These are phyloP conservation scores for Debaryomycetaceae sp. DNA, from an alignment of 1,139 yeast species.

Conservation along the genomic window DNA sequence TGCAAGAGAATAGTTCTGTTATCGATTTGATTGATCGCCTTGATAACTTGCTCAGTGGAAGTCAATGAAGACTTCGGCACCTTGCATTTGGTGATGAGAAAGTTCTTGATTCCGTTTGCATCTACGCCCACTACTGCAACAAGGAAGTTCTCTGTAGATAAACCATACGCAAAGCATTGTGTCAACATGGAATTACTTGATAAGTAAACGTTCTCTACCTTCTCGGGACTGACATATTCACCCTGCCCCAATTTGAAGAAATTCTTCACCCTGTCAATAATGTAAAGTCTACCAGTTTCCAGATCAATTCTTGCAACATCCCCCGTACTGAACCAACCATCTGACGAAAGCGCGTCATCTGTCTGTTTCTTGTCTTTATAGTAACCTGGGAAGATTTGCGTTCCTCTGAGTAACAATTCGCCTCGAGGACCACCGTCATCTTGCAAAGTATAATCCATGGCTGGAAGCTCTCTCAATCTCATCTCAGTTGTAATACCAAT, in stretches of 20 bases:
- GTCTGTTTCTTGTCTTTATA: conserved; percentile 48
- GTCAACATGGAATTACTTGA: conserved; percentile 23
- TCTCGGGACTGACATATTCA: conserved; percentile 36
- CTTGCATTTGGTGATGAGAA: conserved; percentile 3
- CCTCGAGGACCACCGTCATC: conserved; percentile 44
- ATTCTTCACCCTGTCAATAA: conserved; percentile 41
- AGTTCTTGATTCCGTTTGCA: conserved; percentile 1
- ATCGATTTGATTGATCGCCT: conserved; percentile 12
- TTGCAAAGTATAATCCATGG: conserved; percentile 53
- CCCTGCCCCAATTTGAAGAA: conserved; percentile 44
- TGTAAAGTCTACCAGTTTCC: conserved; percentile 23
- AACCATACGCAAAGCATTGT: conserved; percentile 46
- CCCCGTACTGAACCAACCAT: conserved; percentile 27
- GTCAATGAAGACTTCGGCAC: conserved; percentile 5
- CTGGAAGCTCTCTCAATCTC: conserved; percentile 62
- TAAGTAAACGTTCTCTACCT: conserved; percentile 30
- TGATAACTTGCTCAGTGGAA: not conserved
- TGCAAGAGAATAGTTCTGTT: conserved; percentile 20
- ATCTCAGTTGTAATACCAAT: conserved; percentile 51
- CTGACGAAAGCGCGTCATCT: conserved; percentile 14
- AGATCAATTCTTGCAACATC: conserved; percentile 23
- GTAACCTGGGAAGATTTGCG: conserved; percentile 59
- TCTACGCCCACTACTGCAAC: conserved; percentile 60
- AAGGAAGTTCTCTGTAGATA: conserved; percentile 51
- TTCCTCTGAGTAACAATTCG: conserved; percentile 66